Evolutionary conservation across 192 early-diverging fungal species (phyloP).

Genomic region (Coemansia sp.): DNA sequence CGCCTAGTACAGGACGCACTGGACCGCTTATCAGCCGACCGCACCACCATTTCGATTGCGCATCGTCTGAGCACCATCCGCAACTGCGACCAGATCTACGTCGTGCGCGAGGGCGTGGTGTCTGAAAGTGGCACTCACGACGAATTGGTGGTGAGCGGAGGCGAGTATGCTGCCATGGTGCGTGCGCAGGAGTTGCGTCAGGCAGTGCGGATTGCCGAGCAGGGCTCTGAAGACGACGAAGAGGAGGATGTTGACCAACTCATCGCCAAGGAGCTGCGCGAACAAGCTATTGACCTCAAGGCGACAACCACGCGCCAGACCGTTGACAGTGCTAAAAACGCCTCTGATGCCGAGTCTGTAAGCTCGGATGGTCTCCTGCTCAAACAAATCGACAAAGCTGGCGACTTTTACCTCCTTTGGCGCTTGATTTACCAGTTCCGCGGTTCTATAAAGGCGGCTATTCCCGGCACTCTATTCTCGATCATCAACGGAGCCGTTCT

Average conservation of each 20-base stretch:
- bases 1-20: constrained; percentile 81
- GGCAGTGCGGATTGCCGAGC: constrained; percentile 44
- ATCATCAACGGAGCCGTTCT: constrained; percentile 65
- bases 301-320: constrained; percentile 34
- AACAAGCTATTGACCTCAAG: constrained; percentile 40
- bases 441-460: constrained; percentile 21
- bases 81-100: constrained; percentile 83
- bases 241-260: constrained; percentile 33
- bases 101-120: constrained; percentile 69
- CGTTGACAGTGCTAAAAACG: constrained; percentile 15
- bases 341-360: neutral
- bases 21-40: constrained; percentile 66
- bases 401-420: constrained; percentile 29
- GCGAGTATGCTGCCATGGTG: constrained; percentile 58
- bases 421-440: constrained; percentile 21
- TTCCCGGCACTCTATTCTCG: constrained; percentile 30
- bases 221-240: constrained; percentile 9
- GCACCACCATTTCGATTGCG: constrained; percentile 91
- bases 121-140: constrained; percentile 77
- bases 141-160: constrained; percentile 62
- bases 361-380: neutral
- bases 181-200: constrained; percentile 82
- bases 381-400: constrained; percentile 23
- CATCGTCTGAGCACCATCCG: constrained; percentile 87
- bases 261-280: constrained; percentile 42